These are phyloP conservation scores for Salvia miltiorrhiza DNA, from an alignment of 257 asterid genomes.

Conservation along the genomic window DNA sequence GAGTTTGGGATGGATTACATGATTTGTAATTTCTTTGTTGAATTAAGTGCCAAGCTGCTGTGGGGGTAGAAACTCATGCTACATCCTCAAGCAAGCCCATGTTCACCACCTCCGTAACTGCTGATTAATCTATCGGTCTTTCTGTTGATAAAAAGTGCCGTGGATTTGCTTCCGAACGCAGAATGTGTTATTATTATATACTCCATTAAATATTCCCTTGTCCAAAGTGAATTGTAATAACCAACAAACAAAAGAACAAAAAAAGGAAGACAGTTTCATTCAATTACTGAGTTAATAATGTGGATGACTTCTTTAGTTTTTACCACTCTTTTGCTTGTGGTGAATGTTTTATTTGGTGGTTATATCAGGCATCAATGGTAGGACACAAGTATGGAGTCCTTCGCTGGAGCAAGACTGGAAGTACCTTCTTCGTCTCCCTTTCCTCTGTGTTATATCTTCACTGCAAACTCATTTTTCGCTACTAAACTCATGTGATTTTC, in stretches of 20 bases:
- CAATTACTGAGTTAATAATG: too few species aligned
- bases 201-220: too few species aligned
- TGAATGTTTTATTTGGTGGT: slow-evolving; percentile 8
- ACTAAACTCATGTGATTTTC: slow-evolving; percentile 14
- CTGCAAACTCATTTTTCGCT: not conserved
- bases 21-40: too few species aligned
- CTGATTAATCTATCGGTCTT: too few species aligned
- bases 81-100: too few species aligned
- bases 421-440: slow-evolving; percentile 33
- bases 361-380: slow-evolving; percentile 87
- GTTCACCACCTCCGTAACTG: too few species aligned
- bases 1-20: too few species aligned
- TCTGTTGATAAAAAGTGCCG: too few species aligned
- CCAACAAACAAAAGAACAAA: not conserved
- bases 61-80: too few species aligned
- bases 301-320: not conserved
- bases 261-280: not conserved
- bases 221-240: not conserved
- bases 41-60: too few species aligned
- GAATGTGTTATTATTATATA: too few species aligned
- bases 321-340: slow-evolving; percentile 7
- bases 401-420: slow-evolving; percentile 95
- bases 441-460: slow-evolving; percentile 6
- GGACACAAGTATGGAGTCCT: slow-evolving; percentile 99
- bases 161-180: too few species aligned